These are phyloP conservation scores for Ophiostoma piceae DNA, from an alignment of 2,329 filamentous ascomycete species.

Conservation along the genomic window DNA sequence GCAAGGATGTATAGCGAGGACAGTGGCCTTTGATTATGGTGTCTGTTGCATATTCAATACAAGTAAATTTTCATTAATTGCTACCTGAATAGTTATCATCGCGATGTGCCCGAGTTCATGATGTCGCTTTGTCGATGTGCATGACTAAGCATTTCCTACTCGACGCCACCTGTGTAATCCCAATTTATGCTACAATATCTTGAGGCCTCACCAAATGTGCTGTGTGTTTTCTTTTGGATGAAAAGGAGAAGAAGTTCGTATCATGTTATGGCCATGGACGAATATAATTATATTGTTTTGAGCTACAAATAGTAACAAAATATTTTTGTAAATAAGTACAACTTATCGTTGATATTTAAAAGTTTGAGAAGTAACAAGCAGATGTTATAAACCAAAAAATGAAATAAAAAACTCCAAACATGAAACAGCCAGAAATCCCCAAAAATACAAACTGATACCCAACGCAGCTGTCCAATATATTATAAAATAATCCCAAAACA, in stretches of 20 bases:
- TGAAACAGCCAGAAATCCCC: background rate
- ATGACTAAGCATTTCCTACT: background rate
- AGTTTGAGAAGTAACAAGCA: too few relatives aligned
- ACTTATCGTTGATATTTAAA: too few relatives aligned
- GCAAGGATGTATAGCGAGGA: background rate
- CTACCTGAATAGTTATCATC: background rate
- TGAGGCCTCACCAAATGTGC: too few relatives aligned
- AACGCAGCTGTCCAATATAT: too few relatives aligned
- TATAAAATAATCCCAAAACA: background rate
- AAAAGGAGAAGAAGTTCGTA: too few relatives aligned
- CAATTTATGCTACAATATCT: too few relatives aligned
- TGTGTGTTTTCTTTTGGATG: too few relatives aligned
- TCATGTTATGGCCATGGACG: too few relatives aligned
- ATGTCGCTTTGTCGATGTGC: background rate
- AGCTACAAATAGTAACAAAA: background rate
- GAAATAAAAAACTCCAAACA: background rate
- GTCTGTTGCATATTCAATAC: conserved; percentile 4
- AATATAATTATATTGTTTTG: too few relatives aligned
- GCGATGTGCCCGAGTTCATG: background rate
- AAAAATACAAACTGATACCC: background rate
- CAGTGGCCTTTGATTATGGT: conserved; percentile 11
- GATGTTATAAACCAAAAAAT: background rate
- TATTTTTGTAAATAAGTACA: background rate
- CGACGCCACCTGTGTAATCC: too few relatives aligned
- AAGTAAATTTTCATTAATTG: background rate